phyloP scores from a whole-genome alignment of 169 alveolate species.

The Babesia sp. region DNA sequence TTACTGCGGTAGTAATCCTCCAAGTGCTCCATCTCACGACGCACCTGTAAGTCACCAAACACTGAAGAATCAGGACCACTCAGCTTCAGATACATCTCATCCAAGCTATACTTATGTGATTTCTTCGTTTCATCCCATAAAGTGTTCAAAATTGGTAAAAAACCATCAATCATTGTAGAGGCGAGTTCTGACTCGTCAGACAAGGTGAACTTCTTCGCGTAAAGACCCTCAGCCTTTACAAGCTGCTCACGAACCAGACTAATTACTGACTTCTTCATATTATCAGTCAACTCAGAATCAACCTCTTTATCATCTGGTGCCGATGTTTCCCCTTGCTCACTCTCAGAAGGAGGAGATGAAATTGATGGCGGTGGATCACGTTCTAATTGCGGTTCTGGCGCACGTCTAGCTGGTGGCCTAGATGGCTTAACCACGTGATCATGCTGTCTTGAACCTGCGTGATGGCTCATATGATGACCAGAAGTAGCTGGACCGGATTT shows the following conservation, averaged over 20 bases:
- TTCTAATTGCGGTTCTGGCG: background rate
- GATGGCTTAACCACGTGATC: background rate
- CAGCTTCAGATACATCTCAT: slow-evolving; percentile 21
- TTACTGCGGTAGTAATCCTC: slow-evolving; percentile 29
- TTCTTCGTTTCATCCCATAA: slow-evolving; percentile 54
- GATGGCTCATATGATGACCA: background rate
- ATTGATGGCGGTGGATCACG: background rate
- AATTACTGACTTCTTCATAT: slow-evolving; percentile 1
- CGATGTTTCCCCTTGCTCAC: background rate
- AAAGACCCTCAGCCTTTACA: slow-evolving; percentile 21
- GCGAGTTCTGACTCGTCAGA: slow-evolving; percentile 15
- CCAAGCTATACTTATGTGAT: slow-evolving; percentile 47
- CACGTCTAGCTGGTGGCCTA: background rate
- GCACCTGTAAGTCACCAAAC: background rate
- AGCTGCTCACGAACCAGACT: slow-evolving; percentile 6
- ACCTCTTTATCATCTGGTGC: background rate
- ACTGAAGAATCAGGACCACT: background rate
- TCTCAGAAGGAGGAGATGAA: background rate
- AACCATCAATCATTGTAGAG: slow-evolving; percentile 33
- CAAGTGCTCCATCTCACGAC: slow-evolving; percentile 18
- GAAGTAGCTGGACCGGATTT: background rate
- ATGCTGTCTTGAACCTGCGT: background rate
- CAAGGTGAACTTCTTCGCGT: slow-evolving; percentile 10
- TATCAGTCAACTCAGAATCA: background rate
- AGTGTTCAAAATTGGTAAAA: slow-evolving; percentile 25